A percentile compares a stretch with the other conserved stretches of the same genome.
Conservation (phyloP, 768 basidiomycete genomes). For the Kwoniella dejecticola region DNA sequence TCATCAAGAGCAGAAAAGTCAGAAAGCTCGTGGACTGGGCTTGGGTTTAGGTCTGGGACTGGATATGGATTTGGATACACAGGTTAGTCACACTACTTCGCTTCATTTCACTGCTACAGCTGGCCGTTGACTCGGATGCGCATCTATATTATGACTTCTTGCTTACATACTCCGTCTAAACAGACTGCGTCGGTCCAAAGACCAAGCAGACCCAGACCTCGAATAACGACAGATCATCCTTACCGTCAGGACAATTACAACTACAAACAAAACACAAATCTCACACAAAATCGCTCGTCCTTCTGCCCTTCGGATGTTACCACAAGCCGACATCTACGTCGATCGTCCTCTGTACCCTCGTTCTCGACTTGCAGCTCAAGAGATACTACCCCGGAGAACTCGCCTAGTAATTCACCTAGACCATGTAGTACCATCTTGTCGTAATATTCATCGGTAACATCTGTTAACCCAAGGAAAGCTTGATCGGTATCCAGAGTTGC, state of each 20-base stretch:
- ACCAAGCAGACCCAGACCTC: not conserved
- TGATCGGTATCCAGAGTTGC: too few relatives aligned
- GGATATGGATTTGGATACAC: not conserved
- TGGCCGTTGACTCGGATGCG: too few relatives aligned
- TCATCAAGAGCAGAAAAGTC: too few relatives aligned
- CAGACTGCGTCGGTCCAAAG: not conserved
- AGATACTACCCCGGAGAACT: not conserved
- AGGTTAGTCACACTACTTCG: too few relatives aligned
- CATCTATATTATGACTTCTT: too few relatives aligned
- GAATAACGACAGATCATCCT: not conserved
- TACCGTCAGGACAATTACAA: not conserved
- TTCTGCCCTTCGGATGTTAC: too few relatives aligned
- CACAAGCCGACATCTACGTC: not conserved
- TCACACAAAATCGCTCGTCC: too few relatives aligned
- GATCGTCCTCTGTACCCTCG: conserved; percentile 20
- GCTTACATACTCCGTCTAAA: too few relatives aligned
- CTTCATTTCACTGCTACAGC: too few relatives aligned
- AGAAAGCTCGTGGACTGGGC: not conserved
- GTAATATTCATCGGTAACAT: not conserved
- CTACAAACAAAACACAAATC: not conserved
- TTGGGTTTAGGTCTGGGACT: not conserved
- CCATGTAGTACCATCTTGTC: not conserved
- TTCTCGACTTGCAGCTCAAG: conserved; percentile 1
- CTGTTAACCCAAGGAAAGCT: too few relatives aligned
- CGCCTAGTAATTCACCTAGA: conserved; percentile 5